A percentile compares a stretch with the other conserved stretches of the same genome.
phyloP scores from a whole-genome alignment of 495 filamentous ascomycete genomes.

The Neurospora africana region DNA sequence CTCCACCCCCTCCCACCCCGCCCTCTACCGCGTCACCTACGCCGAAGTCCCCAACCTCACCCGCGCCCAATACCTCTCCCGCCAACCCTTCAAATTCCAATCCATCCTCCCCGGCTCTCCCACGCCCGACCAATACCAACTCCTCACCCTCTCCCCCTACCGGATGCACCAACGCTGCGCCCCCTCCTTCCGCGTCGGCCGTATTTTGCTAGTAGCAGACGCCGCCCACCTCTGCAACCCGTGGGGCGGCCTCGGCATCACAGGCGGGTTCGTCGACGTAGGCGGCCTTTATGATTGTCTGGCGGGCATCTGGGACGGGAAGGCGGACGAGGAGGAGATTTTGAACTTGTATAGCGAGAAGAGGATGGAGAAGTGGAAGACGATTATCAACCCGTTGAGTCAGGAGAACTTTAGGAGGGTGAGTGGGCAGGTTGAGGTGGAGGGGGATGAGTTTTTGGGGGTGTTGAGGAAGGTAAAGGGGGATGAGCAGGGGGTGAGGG shows the following conservation, averaged over 20 bases:
- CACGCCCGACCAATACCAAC: constrained; percentile 38
- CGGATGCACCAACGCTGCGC: constrained; percentile 49
- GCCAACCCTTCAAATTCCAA: constrained; percentile 38
- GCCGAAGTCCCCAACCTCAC: constrained; percentile 36
- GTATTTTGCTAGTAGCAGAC: constrained; percentile 49
- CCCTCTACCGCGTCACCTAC: constrained; percentile 48
- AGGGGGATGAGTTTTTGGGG: constrained; percentile 31
- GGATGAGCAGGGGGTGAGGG: constrained; percentile 18
- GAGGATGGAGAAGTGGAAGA: constrained; percentile 44
- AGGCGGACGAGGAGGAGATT: constrained; percentile 40
- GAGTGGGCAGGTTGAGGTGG: constrained; percentile 21
- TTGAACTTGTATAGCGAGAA: constrained; percentile 47
- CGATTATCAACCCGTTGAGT: constrained; percentile 47
- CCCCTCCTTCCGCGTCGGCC: constrained; percentile 42
- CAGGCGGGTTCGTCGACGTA: constrained; percentile 50
- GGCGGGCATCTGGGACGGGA: constrained; percentile 42
- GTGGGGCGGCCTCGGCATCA: constrained; percentile 50
- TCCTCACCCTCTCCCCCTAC: constrained; percentile 41
- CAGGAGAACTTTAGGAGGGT: constrained; percentile 40
- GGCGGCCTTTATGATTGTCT: constrained; percentile 49
- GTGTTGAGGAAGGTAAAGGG: constrained; percentile 24
- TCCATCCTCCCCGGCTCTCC: constrained; percentile 44
- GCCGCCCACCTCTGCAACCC: constrained; percentile 50
- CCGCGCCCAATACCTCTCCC: constrained; percentile 33
- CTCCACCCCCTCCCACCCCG: constrained; percentile 36